These are phyloP conservation scores for Lagenaria siceraria DNA, from an alignment of 306 rosid genomes.

Conservation along the genomic window DNA sequence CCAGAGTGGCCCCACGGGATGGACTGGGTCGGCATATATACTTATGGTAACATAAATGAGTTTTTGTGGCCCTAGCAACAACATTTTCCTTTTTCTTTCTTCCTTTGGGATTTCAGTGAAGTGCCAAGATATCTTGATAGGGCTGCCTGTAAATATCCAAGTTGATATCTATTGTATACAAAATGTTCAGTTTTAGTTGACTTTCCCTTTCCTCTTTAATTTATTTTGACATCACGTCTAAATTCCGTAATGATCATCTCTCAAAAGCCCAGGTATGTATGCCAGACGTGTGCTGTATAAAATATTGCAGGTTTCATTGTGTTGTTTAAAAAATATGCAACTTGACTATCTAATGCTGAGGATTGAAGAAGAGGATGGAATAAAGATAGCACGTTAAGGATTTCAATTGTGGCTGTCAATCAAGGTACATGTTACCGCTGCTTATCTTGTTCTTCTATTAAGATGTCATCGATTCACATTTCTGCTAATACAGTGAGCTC, in stretches of 20 bases:
- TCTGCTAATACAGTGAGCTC: neutral
- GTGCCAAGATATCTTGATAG: slow-evolving; percentile 18
- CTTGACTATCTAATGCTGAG: neutral
- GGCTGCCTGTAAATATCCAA: slow-evolving; percentile 35
- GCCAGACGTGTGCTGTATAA: neutral
- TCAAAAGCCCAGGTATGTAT: neutral
- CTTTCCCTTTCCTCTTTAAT: neutral
- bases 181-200: neutral
- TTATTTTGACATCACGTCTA: neutral
- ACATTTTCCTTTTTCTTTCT: slow-evolving; percentile 3
- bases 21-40: neutral
- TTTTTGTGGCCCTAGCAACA: slow-evolving; percentile 8
- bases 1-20: slow-evolving; percentile 6
- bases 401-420: neutral
- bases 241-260: neutral
- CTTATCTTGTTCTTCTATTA: neutral
- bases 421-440: neutral
- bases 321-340: neutral
- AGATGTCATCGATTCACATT: neutral
- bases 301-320: neutral
- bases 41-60: slow-evolving; percentile 1
- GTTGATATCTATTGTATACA: slow-evolving; percentile 16
- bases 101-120: slow-evolving; percentile 19
- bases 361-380: neutral
- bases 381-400: neutral